phyloP scores from a whole-genome alignment of 2,329 filamentous ascomycete species.

The Aspergillus quadricinctus region DNA sequence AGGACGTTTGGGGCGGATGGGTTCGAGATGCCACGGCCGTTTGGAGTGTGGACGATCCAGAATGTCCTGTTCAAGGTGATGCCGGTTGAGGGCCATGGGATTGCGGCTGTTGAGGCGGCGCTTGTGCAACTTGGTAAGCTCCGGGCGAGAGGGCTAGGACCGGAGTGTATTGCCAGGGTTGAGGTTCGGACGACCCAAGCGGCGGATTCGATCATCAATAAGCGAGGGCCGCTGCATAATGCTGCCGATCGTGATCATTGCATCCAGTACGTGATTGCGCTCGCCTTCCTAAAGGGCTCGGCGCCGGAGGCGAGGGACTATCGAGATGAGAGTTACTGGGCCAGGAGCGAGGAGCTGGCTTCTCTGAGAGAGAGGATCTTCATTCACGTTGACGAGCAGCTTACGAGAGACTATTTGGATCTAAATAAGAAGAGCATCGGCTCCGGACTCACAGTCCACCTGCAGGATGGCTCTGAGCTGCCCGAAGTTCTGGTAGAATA shows the following conservation, averaged over 20 bases:
- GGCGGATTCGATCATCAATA: slow-evolving; percentile 32
- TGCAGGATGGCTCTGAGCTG: slow-evolving; percentile 21
- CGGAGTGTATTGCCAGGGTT: slow-evolving; percentile 22
- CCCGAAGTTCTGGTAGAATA: slow-evolving; percentile 35
- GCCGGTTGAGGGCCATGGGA: slow-evolving; percentile 32
- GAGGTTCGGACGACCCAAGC: slow-evolving; percentile 26
- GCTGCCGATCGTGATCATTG: slow-evolving; percentile 36
- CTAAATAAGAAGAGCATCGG: slow-evolving; percentile 22
- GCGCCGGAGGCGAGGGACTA: slow-evolving; percentile 24
- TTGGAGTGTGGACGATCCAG: slow-evolving; percentile 19
- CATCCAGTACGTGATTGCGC: slow-evolving; percentile 31
- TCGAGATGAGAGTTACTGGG: slow-evolving; percentile 23
- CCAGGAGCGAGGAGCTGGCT: slow-evolving; percentile 14
- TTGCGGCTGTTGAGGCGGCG: slow-evolving; percentile 31
- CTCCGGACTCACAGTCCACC: slow-evolving; percentile 21
- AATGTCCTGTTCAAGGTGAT: slow-evolving; percentile 24
- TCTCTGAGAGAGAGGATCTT: slow-evolving; percentile 22
- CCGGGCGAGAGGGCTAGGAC: slow-evolving; percentile 6
- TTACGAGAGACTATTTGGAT: slow-evolving; percentile 31
- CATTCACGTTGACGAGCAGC: slow-evolving; percentile 20
- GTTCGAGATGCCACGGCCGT: slow-evolving; percentile 15
- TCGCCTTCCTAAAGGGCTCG: slow-evolving; percentile 29
- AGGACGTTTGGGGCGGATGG: slow-evolving; percentile 15
- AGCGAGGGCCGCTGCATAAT: slow-evolving; percentile 23
- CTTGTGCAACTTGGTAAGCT: slow-evolving; percentile 16